A percentile compares a stretch with the other conserved stretches of the same genome.
Conservation (phyloP, 148 eudicot genomes). For the Pharnaceum exiguum region DNA sequence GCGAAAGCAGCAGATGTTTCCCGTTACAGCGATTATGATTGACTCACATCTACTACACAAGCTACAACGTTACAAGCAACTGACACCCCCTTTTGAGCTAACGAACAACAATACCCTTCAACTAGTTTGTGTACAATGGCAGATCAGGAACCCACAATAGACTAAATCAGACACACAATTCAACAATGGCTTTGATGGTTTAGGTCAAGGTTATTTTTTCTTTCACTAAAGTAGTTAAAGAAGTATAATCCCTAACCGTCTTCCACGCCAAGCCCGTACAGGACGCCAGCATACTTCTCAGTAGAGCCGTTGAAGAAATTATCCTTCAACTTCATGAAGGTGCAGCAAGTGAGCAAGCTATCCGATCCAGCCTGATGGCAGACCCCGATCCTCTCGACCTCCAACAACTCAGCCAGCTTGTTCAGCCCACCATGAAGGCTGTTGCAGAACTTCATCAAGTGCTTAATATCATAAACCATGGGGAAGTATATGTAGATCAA, state of each 20-base stretch:
- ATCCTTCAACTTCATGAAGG: conserved; percentile 43
- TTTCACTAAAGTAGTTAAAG: conserved; percentile 10
- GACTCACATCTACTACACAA: conserved; percentile 29
- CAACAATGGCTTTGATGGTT: conserved; percentile 23
- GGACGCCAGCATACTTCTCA: conserved; percentile 59
- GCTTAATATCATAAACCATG: conserved; percentile 38
- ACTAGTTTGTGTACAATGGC: conserved; percentile 45
- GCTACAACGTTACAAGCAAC: conserved; percentile 27
- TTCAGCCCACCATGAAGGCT: conserved; percentile 43
- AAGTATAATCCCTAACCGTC: conserved; percentile 26
- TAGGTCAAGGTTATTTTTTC: conserved; percentile 27
- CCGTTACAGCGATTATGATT: conserved; percentile 34
- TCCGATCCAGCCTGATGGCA: conserved; percentile 46
- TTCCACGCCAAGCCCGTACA: conserved; percentile 46
- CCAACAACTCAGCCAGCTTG: conserved; percentile 43
- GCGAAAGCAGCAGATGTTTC: conserved; percentile 35
- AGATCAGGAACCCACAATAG: conserved; percentile 25
- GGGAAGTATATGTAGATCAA: conserved; percentile 38
- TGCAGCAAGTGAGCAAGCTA: conserved; percentile 38
- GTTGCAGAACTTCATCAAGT: conserved; percentile 44
- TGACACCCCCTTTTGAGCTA: conserved; percentile 20
- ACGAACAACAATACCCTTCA: conserved; percentile 33
- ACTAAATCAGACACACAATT: conserved; percentile 35
- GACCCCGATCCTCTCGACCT: conserved; percentile 35
- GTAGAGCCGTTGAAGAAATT: conserved; percentile 45